Evolutionary conservation across 176 grass and related monocot species (phyloP), one percentile per base, ranked within the genome.

Genomic region (Saccharum spontaneum): DNA sequence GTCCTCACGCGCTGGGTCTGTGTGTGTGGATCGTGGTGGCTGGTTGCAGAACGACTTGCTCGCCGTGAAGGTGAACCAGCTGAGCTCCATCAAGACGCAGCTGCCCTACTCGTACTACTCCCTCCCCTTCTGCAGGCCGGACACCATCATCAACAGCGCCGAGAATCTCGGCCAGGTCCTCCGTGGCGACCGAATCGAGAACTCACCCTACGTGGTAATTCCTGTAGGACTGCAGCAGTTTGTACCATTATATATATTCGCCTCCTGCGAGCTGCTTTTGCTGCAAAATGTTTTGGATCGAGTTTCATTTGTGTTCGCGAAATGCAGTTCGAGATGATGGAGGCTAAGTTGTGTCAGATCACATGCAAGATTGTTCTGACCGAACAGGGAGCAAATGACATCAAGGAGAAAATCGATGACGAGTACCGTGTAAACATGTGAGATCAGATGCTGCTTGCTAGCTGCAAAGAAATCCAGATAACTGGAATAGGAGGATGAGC

Each of bases 101-200:
- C 90, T 98, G 75, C 92, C 95, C 6, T 98, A 93, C 80, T 94
- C 92, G 18, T 98, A 94, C 76, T 98, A 95, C 84, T 98, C 92
- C 62, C 71, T 98, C 10, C 95, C 88, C 14, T 95, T 90, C 75
- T 93, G 95, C 87, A 81, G 34, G 8, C 92, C 95, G 69, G 76
- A 30, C 46, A 75, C 28, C 75, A 78, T 98, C 76, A 63, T 90
- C n/a, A 89, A 91, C 73, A 94, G 90, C 83, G 89, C 95, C 54
- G 92, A 94, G 90, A 98, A 94, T 82, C 92, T 98, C 37, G 95
- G 95, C 14, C 89, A 98, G 89, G 82, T 93, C 66, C 95, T 98
- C 88, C 89, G 87, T 10, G 95, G 92, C 63, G 89, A 97, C 82
- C 87, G 87, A 36, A 97, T 94, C 48, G 87, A 90, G 67, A 94